Percentiles rank a stretch among this genome's conserved stretches.
Conservation (phyloP, 495 filamentous ascomycete species). For the Aspergillus sclerotiicarbonarius region DNA sequence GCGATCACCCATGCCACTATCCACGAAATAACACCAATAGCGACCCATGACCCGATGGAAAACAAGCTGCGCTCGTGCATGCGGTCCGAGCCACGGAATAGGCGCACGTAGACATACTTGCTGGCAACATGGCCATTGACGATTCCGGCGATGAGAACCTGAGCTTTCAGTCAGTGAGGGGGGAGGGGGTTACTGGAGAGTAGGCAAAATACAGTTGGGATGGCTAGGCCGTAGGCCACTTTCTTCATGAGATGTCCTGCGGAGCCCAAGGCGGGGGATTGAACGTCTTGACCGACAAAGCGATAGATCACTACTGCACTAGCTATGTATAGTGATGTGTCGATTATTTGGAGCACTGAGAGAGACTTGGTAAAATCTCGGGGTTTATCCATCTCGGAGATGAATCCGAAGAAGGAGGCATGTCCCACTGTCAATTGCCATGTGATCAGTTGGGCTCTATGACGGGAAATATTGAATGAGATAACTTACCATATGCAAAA, state of each 20-base stretch:
- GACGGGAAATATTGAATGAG: not conserved
- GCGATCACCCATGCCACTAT: slow-evolving; percentile 66
- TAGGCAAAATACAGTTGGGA: slow-evolving; percentile 53
- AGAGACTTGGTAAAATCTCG: slow-evolving; percentile 62
- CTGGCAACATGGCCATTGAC: slow-evolving; percentile 59
- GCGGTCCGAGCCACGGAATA: slow-evolving; percentile 53
- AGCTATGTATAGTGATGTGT: slow-evolving; percentile 66
- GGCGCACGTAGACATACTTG: slow-evolving; percentile 63
- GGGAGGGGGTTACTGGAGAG: not conserved
- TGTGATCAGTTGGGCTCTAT: not conserved
- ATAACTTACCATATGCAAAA: slow-evolving; percentile 55
- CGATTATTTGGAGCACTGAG: slow-evolving; percentile 56
- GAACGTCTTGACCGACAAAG: slow-evolving; percentile 65
- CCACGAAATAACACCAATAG: slow-evolving; percentile 54
- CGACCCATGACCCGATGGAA: slow-evolving; percentile 51
- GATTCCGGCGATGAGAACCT: slow-evolving; percentile 62
- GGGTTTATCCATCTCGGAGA: slow-evolving; percentile 70
- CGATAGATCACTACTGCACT: slow-evolving; percentile 66
- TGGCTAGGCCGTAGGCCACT: slow-evolving; percentile 71
- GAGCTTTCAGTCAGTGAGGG: not conserved
- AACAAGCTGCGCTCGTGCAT: slow-evolving; percentile 55
- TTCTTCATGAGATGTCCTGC: slow-evolving; percentile 61
- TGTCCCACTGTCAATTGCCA: slow-evolving; percentile 47
- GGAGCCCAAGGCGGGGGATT: slow-evolving; percentile 68
- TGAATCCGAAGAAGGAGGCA: slow-evolving; percentile 70